Conservation (phyloP, 1,139 yeast species). For the Debaryomyces robertsiae region DNA sequence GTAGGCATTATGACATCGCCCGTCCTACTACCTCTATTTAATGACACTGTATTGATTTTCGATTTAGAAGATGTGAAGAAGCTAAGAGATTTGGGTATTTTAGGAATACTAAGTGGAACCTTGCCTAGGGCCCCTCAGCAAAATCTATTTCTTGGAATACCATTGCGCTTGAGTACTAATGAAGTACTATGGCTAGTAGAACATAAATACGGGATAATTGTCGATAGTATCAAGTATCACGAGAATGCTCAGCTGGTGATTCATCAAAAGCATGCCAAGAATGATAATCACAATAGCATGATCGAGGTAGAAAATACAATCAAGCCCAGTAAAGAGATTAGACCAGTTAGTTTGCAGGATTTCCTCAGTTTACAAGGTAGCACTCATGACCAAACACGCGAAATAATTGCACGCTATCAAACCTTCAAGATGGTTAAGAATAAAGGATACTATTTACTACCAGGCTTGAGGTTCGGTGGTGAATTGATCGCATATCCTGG, state of each 20-base stretch:
- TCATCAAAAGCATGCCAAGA: no score
- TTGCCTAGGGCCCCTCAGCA: slow-evolving; percentile 90
- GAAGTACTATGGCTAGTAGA: slow-evolving; percentile 71
- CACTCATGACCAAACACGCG: neutral
- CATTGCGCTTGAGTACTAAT: slow-evolving; percentile 70
- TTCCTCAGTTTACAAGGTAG: slow-evolving; percentile 4
- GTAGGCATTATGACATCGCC: slow-evolving; percentile 7
- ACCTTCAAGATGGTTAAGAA: slow-evolving; percentile 42
- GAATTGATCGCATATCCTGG: slow-evolving; percentile 91
- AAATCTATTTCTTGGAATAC: slow-evolving; percentile 80
- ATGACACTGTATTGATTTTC: slow-evolving; percentile 51
- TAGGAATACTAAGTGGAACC: slow-evolving; percentile 82
- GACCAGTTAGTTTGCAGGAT: neutral
- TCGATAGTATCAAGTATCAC: slow-evolving; percentile 29
- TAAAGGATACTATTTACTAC: slow-evolving; percentile 60
- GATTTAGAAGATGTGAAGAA: slow-evolving; percentile 52
- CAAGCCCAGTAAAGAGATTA: neutral
- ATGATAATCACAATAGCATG: no score
- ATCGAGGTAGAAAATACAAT: slow-evolving; percentile 1
- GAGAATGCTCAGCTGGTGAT: neutral
- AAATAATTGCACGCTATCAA: slow-evolving; percentile 18
- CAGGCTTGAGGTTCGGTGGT: slow-evolving; percentile 92
- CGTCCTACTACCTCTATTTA: slow-evolving; percentile 32
- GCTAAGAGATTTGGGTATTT: slow-evolving; percentile 58
- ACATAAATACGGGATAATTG: slow-evolving; percentile 39